Evolutionary conservation across 2,329 filamentous ascomycete species (phyloP), one percentile per base, ranked within the genome.

Genomic region (Cryphonectria carpinicola): DNA sequence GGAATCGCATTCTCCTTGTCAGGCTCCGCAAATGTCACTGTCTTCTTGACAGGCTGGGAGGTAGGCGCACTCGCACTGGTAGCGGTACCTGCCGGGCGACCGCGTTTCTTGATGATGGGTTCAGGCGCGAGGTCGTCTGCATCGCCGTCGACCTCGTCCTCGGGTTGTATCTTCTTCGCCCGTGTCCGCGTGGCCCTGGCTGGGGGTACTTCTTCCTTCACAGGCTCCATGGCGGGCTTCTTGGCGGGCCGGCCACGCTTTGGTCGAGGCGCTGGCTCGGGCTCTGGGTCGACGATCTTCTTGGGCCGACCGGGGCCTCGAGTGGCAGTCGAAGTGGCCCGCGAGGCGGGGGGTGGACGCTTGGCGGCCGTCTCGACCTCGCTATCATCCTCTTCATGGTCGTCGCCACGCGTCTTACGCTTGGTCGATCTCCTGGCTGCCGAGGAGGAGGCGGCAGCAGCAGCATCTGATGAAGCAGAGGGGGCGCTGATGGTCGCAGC

Each of bases 1-100:
- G 86, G 87, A 28, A 82, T 77, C 52, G 88, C 79, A 73, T 91
- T 91, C 77, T 91, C 89, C 79, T 91, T 91, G 77, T 90, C 88
- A 3, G 87, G 86, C 74, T 88, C 87, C 76, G 90, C 84, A 77
- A 91, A 91, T 70, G 86, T 89, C 75, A 91, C 89, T 3, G 83
- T 84, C 81, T 90, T 91, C 81, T 87, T 90, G 46, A 82, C 78
- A 25, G 86, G 78, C 78, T 83, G 87, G 73, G 81, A 69, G 72
- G 79, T 69, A 71, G 80, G 49, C 79, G 81, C 71, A 76, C 74
- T 72, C 22, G 81, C 81, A 63, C 79, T 78, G 28, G 80, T 81
- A 35, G 80, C 75, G 56, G 77, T 65, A 2, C 80, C 75, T 10
- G 79, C 74, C 67, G 77, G 74, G 68, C 81, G 80, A 41, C 76